Conservation (phyloP, 2,329 filamentous ascomycete genomes). For the Onygenales sp. region DNA sequence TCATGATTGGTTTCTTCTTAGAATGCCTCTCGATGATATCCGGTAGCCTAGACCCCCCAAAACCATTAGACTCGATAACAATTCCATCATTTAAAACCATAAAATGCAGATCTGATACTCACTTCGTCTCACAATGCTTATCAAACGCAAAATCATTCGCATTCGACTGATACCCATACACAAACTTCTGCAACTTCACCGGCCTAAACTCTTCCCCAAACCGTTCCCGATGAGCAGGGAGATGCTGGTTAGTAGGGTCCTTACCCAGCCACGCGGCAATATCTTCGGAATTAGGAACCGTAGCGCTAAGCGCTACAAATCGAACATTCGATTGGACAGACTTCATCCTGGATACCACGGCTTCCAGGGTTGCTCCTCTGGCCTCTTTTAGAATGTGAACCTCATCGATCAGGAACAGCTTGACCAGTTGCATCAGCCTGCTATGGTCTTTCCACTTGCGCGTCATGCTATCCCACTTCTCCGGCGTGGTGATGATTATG, state of each 20-base stretch:
- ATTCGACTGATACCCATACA: slow-evolving; percentile 58
- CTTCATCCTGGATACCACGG: slow-evolving; percentile 81
- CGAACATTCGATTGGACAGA: slow-evolving; percentile 64
- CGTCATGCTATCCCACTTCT: slow-evolving; percentile 88
- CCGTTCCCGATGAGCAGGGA: slow-evolving; percentile 57
- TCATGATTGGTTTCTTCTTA: slow-evolving; percentile 64
- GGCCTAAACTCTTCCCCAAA: slow-evolving; percentile 76
- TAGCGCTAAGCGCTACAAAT: slow-evolving; percentile 74
- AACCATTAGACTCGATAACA: background rate
- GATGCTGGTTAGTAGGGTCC: slow-evolving; percentile 47
- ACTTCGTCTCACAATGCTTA: slow-evolving; percentile 54
- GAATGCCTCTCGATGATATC: slow-evolving; percentile 59
- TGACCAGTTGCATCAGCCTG: slow-evolving; percentile 63
- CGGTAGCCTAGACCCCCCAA: slow-evolving; percentile 43
- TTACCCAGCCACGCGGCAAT: slow-evolving; percentile 72
- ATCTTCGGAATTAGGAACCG: slow-evolving; percentile 72
- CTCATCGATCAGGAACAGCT: slow-evolving; percentile 76
- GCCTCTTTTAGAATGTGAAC: slow-evolving; percentile 76
- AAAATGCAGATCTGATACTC: slow-evolving; percentile 12
- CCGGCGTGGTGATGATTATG: slow-evolving; percentile 79
- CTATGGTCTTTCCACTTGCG: slow-evolving; percentile 77
- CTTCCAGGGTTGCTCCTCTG: slow-evolving; percentile 71
- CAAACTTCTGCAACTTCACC: slow-evolving; percentile 65
- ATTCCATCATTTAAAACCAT: slow-evolving; percentile 1
- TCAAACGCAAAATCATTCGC: slow-evolving; percentile 72